Evolutionary conservation across 2,329 filamentous ascomycete species (phyloP).

Genomic region (Teratosphaeria zuluensis): DNA sequence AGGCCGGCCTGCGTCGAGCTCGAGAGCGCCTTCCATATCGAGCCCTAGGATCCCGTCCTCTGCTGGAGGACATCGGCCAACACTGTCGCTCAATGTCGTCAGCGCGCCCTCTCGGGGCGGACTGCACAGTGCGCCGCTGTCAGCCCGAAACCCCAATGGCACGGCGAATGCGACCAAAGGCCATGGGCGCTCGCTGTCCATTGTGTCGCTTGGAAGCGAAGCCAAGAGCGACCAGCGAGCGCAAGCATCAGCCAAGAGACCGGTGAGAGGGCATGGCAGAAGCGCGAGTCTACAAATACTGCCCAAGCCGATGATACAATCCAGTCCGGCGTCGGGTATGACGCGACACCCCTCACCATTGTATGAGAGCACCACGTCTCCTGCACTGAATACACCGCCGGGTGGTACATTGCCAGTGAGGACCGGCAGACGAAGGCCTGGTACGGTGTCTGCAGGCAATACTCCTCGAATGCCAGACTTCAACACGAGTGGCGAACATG

Average conservation of each 20-base stretch:
- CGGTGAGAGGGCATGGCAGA: conserved; percentile 58
- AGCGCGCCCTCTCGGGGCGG: conserved; percentile 20
- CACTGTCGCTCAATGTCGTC: conserved; percentile 49
- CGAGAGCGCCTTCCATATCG: background rate
- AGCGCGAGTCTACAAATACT: conserved; percentile 74
- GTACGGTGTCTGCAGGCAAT: conserved; percentile 20
- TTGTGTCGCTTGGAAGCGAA: conserved; percentile 40
- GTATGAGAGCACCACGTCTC: conserved; percentile 30
- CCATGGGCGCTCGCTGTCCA: conserved; percentile 40
- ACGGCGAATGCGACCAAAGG: conserved; percentile 40
- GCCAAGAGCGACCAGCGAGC: conserved; percentile 17
- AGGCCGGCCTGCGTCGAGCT: background rate
- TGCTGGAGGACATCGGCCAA: conserved; percentile 39
- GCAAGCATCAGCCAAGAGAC: conserved; percentile 29
- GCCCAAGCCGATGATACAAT: conserved; percentile 27
- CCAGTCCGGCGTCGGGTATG: conserved; percentile 2
- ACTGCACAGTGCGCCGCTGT: conserved; percentile 13
- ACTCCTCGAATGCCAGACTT: conserved; percentile 19
- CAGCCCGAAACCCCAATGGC: conserved; percentile 22
- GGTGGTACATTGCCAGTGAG: conserved; percentile 10
- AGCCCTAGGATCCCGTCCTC: background rate
- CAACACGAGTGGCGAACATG: conserved; percentile 5
- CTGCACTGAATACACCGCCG: conserved; percentile 8
- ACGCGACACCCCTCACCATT: conserved; percentile 33
- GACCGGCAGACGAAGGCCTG: conserved; percentile 17